Conservation (phyloP, 164 flowering plant species). For the Umbilicus rupestris region DNA sequence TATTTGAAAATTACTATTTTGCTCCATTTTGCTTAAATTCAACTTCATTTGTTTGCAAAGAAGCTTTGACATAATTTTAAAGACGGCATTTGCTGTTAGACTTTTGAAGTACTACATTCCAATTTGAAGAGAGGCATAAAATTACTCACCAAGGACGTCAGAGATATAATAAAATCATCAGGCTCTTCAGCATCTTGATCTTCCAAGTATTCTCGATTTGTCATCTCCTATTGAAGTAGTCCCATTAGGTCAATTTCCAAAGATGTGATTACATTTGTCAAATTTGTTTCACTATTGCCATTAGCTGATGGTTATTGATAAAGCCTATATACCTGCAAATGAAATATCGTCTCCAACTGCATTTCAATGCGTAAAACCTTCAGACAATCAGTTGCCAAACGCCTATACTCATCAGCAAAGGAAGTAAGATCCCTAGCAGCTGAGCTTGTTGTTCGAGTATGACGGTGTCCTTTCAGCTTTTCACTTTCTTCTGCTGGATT, state of each 20-base stretch:
- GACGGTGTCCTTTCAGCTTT: constrained; percentile 28
- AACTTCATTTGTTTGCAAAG: not conserved
- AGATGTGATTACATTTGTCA: not conserved
- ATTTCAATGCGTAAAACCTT: constrained; percentile 95
- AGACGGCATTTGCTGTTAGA: not conserved
- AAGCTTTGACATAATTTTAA: not conserved
- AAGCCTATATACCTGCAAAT: constrained; percentile 70
- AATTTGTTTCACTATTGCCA: not conserved
- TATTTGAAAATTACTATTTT: not conserved
- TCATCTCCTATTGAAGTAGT: constrained; percentile 63
- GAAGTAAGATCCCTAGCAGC: constrained; percentile 60
- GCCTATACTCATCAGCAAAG: constrained; percentile 91
- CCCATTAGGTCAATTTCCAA: not conserved
- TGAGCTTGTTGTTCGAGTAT: constrained; percentile 37
- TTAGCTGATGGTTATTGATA: not conserved
- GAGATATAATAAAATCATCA: constrained; percentile 90
- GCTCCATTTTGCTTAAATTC: not conserved
- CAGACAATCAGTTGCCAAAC: constrained; percentile 84
- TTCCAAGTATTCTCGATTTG: constrained; percentile 73
- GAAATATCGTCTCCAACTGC: constrained; percentile 90
- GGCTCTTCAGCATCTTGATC: constrained; percentile 99
- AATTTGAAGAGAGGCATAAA: not conserved
- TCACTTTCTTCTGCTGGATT: constrained; percentile 37
- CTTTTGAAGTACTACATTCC: not conserved
- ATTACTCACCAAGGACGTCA: constrained; percentile 69